phyloP scores from a whole-genome alignment of 2,329 filamentous ascomycete species.

The Dendryphion nanum region DNA sequence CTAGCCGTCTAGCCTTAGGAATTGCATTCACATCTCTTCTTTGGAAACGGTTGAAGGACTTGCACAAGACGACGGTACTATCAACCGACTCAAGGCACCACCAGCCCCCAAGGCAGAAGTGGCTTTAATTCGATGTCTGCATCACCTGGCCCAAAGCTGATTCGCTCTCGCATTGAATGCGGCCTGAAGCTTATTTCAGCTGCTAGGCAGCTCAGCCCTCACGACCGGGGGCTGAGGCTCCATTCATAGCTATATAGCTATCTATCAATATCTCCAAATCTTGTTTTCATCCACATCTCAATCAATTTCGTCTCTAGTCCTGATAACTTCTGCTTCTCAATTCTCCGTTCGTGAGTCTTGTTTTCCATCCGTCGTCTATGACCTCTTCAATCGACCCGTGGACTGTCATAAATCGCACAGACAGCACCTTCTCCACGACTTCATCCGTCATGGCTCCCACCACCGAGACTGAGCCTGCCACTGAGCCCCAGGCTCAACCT shows the following conservation, averaged over 20 bases:
- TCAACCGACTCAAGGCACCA: too few species aligned
- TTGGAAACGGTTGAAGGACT: too few species aligned
- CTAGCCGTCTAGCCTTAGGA: too few species aligned
- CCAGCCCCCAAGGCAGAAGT: too few species aligned
- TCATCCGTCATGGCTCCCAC: slow-evolving; percentile 12
- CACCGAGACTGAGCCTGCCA: slow-evolving; percentile 2
- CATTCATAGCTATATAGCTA: background rate
- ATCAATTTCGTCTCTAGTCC: background rate
- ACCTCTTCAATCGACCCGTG: background rate
- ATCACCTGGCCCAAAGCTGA: too few species aligned
- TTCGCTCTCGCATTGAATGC: too few species aligned
- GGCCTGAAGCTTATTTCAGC: background rate
- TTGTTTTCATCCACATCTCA: background rate
- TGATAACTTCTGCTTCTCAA: too few species aligned
- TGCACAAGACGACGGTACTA: too few species aligned
- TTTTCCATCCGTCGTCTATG: background rate
- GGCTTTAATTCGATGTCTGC: too few species aligned
- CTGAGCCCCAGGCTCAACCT: slow-evolving; percentile 1
- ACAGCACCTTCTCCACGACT: slow-evolving; percentile 17
- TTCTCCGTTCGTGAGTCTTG: too few species aligned
- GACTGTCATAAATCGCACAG: background rate
- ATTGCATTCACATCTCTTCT: too few species aligned
- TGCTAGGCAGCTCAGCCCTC: background rate
- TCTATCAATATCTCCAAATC: background rate
- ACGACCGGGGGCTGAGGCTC: background rate